Base-by-base conservation (phyloP, 805 yeast species). In the Wickerhamomyces rabaulensis region DNA sequence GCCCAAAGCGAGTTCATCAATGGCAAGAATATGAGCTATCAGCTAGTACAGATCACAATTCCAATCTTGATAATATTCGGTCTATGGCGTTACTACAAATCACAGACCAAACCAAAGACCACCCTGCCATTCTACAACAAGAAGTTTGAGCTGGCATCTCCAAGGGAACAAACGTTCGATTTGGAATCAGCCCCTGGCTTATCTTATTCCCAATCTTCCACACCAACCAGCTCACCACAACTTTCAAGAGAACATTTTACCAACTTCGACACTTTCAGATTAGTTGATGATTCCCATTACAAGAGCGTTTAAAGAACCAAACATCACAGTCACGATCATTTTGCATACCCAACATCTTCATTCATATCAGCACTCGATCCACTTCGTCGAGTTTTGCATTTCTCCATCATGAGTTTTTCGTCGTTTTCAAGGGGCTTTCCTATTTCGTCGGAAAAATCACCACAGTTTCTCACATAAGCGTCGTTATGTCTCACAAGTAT, bases 191-290 rank as follows among this genome's bases (percentile, higher is more conserved):
- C 40, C 10, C 49, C 49, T 8, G 41, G 26, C n/a, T 31, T 46
- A 20, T 42, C 46, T 5, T 15, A 36, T n/a, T 46, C 49, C 10
- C 29, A 33, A 15, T 21, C 43, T 13, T 16, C 41, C 10, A 46
- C 49, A 1, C 49, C 49, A 10, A 15, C 31, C 6, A 21, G 38
- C 8, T 46, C 49, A 1, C 49, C 49, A 7, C 40, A 42, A 19
- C 6, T 46, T 17, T 36, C 43, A 10, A 26, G 26, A 21, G 40
- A 40, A 12, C 29, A 35, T 12, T 16, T 41, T 3, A 33, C 36
- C 4, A 33, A n/a, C 10, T 33, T 33, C 16, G 20, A 33, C 9
- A 33, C 20, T 7, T 33, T n/a, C 36, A 33, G 36, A 17, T 16
- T 33, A n/a, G 36, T 33, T 8, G 36, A 33, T 9, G 36, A 33